Evolutionary conservation across 352 stramenopile species (phyloP).

Genomic region (Pythium phragmiticola): DNA sequence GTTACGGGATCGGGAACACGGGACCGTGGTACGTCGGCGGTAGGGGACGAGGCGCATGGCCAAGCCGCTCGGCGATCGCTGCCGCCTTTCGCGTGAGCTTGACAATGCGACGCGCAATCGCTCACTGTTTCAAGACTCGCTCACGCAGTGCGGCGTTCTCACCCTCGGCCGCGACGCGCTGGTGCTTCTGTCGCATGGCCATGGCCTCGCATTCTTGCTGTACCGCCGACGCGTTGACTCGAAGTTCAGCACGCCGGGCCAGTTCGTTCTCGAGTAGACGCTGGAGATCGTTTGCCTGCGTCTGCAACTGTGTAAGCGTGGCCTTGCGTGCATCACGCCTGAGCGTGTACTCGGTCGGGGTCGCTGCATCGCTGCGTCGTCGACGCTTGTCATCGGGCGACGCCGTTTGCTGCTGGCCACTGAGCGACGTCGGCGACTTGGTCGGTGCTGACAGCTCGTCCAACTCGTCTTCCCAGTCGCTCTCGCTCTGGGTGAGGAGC

Average conservation of each 20-base stretch:
- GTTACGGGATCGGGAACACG: not conserved
- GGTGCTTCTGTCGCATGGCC: not conserved
- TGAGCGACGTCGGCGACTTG: not conserved
- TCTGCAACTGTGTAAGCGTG: not conserved
- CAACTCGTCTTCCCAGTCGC: slow-evolving; percentile 11
- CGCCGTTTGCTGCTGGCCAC: not conserved
- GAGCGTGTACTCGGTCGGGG: slow-evolving; percentile 1
- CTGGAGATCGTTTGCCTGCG: not conserved
- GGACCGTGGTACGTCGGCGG: not conserved
- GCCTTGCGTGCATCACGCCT: not conserved
- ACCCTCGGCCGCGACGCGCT: not conserved
- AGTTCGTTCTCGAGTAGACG: not conserved
- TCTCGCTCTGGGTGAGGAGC: not conserved
- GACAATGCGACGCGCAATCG: not conserved
- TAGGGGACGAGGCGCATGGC: not conserved
- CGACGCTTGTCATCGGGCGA: not conserved
- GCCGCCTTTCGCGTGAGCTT: slow-evolving; percentile 2
- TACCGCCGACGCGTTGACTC: not conserved
- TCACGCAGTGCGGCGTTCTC: not conserved
- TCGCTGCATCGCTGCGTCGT: not conserved
- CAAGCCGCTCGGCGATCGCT: not conserved
- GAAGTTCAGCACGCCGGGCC: not conserved
- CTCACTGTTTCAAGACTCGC: not conserved
- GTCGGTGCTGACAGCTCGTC: not conserved
- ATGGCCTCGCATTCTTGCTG: slow-evolving; percentile 17